Conservation (phyloP, 805 yeast genomes). For the Blastobotrys peoriensis region DNA sequence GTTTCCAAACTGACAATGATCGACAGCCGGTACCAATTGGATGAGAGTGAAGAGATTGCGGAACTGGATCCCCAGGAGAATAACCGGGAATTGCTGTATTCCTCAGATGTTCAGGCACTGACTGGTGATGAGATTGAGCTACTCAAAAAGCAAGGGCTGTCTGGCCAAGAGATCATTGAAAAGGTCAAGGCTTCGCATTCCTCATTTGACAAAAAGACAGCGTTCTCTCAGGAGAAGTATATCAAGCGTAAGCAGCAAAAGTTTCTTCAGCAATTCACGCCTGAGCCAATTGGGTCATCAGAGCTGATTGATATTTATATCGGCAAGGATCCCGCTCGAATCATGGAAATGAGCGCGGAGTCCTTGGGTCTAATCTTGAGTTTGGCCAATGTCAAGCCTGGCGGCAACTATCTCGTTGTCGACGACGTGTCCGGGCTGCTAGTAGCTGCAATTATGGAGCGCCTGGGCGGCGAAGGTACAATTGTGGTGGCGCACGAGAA, state of each 20-base stretch:
- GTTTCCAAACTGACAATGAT: conserved; percentile 21
- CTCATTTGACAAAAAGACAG: conserved; percentile 82
- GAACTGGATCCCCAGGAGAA: conserved; percentile 45
- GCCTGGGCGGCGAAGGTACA: conserved; percentile 71
- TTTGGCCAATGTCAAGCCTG: conserved; percentile 77
- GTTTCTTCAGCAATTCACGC: conserved; percentile 77
- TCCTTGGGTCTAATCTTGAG: conserved; percentile 70
- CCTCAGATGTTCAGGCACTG: conserved; percentile 60
- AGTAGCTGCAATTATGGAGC: conserved; percentile 76
- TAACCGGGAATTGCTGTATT: conserved; percentile 64
- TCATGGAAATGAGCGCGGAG: conserved; percentile 81
- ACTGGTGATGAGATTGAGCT: conserved; percentile 76
- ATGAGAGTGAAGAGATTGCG: conserved; percentile 33
- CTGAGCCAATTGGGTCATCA: conserved; percentile 67
- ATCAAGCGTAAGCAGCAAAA: conserved; percentile 87
- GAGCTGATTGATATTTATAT: conserved; percentile 65
- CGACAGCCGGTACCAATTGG: conserved; percentile 30
- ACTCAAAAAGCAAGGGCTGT: conserved; percentile 65
- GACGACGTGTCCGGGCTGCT: conserved; percentile 97
- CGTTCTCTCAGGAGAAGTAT: conserved; percentile 87
- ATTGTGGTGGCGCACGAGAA: conserved; percentile 81
- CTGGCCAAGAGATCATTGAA: conserved; percentile 74
- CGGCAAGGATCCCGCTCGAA: conserved; percentile 68
- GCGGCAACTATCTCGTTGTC: conserved; percentile 79
- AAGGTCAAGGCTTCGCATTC: conserved; percentile 77